phyloP scores from a whole-genome alignment of 192 early-diverging fungal species.

The Coemansia sp. region DNA sequence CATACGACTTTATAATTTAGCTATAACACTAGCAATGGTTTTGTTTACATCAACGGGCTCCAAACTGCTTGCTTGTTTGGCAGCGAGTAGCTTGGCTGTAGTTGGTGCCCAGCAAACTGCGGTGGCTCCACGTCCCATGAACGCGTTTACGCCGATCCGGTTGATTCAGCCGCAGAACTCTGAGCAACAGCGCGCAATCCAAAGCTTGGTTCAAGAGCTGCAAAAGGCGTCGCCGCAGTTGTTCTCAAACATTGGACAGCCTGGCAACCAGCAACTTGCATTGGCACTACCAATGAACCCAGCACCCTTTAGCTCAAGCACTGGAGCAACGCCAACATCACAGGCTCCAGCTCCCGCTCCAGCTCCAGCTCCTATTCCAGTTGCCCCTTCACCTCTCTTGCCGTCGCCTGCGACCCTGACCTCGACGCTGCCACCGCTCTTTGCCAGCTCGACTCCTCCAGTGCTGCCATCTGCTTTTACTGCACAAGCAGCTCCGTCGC shows the following conservation, averaged over 20 bases:
- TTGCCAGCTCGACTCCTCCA: background rate
- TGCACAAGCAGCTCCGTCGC: background rate
- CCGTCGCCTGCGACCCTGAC: background rate
- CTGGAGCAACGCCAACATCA: background rate
- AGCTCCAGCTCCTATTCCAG: slow-evolving; percentile 5
- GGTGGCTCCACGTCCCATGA: background rate
- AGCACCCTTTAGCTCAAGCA: background rate
- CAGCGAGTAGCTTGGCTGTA: background rate
- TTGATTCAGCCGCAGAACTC: slow-evolving; percentile 41
- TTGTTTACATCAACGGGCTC: background rate
- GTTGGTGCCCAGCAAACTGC: background rate
- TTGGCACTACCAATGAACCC: slow-evolving; percentile 24
- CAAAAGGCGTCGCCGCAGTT: slow-evolving; percentile 34
- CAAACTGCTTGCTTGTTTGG: background rate
- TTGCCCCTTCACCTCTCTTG: background rate
- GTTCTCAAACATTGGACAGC: slow-evolving; percentile 29
- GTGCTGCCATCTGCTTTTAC: background rate
- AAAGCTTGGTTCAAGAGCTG: slow-evolving; percentile 45
- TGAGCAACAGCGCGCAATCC: slow-evolving; percentile 44
- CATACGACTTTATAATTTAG: no score
- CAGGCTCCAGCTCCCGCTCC: slow-evolving; percentile 5
- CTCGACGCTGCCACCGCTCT: background rate
- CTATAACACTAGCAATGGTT: background rate
- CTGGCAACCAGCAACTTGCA: slow-evolving; percentile 30
- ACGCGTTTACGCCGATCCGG: slow-evolving; percentile 37